Evolutionary conservation across 1,284 basidiomycete genomes (phyloP).

Genomic region (Sanghuangporus baumii): DNA sequence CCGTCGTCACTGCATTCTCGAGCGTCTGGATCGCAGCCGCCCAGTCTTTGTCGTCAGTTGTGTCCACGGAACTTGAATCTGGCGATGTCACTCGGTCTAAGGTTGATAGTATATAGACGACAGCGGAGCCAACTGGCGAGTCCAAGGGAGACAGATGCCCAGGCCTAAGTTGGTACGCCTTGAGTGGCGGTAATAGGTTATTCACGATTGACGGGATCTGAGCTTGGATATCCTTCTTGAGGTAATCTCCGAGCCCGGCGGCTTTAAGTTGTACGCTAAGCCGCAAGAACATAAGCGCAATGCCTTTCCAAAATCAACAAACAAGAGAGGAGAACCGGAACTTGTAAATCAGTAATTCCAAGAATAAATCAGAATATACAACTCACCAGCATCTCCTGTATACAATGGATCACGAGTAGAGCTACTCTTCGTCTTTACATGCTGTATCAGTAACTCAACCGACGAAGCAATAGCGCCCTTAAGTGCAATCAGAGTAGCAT

Average conservation of each 20-base stretch:
- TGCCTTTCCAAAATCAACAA: background rate
- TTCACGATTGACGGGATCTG: conserved; percentile 6
- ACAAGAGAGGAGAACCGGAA: no score
- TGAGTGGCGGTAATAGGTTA: background rate
- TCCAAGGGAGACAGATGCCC: conserved; percentile 12
- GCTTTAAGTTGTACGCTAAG: conserved; percentile 7
- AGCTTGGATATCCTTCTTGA: background rate
- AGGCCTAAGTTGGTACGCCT: background rate
- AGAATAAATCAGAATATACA: background rate
- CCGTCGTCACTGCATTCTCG: background rate
- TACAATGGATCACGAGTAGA: conserved; percentile 7
- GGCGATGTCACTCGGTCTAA: background rate
- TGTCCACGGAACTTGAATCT: background rate
- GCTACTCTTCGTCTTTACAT: background rate
- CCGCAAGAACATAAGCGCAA: conserved; percentile 15
- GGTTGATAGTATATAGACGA: conserved; percentile 5
- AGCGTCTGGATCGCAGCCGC: conserved; percentile 4
- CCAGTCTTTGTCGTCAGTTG: background rate
- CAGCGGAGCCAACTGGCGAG: conserved; percentile 8
- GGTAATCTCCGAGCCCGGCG: conserved; percentile 3
- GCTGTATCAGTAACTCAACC: background rate
- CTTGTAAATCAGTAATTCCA: no score
- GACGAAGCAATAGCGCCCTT: conserved; percentile 5
- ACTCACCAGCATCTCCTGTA: conserved; percentile 10
- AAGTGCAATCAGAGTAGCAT: background rate